phyloP scores from a whole-genome alignment of 1,139 yeast genomes.

The Taiozyma sp. region DNA sequence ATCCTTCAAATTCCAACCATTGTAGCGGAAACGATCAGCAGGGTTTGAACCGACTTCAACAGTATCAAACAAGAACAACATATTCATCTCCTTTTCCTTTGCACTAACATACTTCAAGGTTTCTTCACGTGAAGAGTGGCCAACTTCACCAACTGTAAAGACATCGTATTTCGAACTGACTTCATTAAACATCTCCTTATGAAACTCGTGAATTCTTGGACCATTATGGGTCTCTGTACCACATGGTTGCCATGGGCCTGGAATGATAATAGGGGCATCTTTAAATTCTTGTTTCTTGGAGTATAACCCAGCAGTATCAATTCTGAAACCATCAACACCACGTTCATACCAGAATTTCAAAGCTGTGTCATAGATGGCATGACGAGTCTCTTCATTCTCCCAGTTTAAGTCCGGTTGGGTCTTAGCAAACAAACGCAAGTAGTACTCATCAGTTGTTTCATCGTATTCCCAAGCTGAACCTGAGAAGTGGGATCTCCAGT shows the following conservation, averaged over 20 bases:
- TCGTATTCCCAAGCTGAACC: slow-evolving; percentile 57
- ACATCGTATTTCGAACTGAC: slow-evolving; percentile 45
- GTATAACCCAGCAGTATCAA: slow-evolving; percentile 50
- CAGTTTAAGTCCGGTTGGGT: slow-evolving; percentile 58
- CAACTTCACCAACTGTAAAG: slow-evolving; percentile 57
- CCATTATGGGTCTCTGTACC: slow-evolving; percentile 36
- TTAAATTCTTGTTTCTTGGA: slow-evolving; percentile 43
- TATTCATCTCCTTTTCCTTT: slow-evolving; percentile 43
- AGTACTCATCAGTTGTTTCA: slow-evolving; percentile 47
- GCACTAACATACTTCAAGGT: slow-evolving; percentile 47
- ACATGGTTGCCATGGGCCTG: slow-evolving; percentile 39
- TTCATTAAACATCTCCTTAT: slow-evolving; percentile 44
- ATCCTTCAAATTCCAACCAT: slow-evolving; percentile 36
- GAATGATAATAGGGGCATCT: slow-evolving; percentile 45
- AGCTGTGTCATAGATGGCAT: slow-evolving; percentile 47
- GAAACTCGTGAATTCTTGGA: slow-evolving; percentile 54
- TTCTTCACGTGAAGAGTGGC: slow-evolving; percentile 38
- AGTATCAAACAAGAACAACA: slow-evolving; percentile 47
- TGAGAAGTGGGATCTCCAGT: slow-evolving; percentile 49
- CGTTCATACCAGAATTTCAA: slow-evolving; percentile 50
- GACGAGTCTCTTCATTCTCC: slow-evolving; percentile 49
- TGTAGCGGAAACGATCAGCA: slow-evolving; percentile 31
- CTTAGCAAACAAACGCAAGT: slow-evolving; percentile 46
- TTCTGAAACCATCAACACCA: slow-evolving; percentile 57
- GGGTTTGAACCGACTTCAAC: slow-evolving; percentile 39